These are phyloP conservation scores for Cyclotella atomus DNA, from an alignment of 108 stramenopile species.

Conservation along the genomic window DNA sequence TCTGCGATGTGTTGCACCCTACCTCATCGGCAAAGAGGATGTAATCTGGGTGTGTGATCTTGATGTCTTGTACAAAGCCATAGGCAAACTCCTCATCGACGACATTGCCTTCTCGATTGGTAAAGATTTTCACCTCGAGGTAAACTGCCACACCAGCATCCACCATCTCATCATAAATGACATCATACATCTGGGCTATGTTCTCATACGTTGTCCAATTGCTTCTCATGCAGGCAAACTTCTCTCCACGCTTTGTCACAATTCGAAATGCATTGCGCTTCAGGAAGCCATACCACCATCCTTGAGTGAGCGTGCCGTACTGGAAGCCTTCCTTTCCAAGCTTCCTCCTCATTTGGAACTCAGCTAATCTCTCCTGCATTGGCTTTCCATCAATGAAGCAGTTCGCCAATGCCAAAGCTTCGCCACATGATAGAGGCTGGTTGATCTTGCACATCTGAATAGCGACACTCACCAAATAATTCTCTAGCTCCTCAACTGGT, in stretches of 20 bases:
- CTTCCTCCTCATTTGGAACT: neutral
- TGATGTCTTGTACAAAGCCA: neutral
- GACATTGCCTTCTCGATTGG: neutral
- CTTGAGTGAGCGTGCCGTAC: neutral
- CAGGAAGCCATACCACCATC: constrained; percentile 9
- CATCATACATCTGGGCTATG: constrained; percentile 22
- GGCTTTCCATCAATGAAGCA: neutral
- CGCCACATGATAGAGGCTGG: neutral
- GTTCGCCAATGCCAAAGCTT: constrained; percentile 1
- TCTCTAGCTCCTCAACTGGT: neutral
- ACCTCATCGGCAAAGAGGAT: constrained; percentile 11
- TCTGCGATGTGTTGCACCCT: neutral
- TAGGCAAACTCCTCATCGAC: neutral
- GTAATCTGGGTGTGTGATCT: neutral
- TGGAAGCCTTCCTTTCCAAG: neutral
- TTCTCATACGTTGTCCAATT: constrained; percentile 23
- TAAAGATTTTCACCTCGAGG: neutral
- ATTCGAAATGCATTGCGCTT: neutral
- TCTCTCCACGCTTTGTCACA: constrained; percentile 14
- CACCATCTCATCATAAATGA: constrained; percentile 24
- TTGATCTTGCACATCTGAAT: neutral
- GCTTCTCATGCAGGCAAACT: neutral
- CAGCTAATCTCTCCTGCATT: neutral
- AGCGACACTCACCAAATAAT: neutral
- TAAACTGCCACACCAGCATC: constrained; percentile 7